Conservation (phyloP, 306 rosid genomes). For the Pyrus communis region DNA sequence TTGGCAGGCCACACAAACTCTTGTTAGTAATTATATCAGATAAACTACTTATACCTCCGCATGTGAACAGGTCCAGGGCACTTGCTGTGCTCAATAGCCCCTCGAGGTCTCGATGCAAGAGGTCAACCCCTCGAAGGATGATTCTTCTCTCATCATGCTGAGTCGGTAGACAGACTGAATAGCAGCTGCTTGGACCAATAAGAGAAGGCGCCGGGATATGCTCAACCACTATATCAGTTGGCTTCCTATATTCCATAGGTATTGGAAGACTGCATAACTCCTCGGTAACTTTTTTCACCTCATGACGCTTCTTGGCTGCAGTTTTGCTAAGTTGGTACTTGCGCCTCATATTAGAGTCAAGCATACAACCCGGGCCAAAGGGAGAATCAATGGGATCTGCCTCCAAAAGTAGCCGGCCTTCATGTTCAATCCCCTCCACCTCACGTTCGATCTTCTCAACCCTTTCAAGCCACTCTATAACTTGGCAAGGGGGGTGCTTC, state of each 20-base stretch:
- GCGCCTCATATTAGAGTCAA: background rate
- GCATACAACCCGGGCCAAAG: background rate
- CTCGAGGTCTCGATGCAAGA: background rate
- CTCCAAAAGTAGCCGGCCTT: background rate
- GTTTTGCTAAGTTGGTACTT: slow-evolving; percentile 1
- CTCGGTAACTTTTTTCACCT: background rate
- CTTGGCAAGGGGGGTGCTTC: background rate
- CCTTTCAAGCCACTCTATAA: background rate
- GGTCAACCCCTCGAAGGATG: slow-evolving; percentile 18
- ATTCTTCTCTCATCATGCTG: slow-evolving; percentile 10
- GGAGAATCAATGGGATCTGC: background rate
- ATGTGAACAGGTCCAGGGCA: background rate
- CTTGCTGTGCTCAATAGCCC: background rate
- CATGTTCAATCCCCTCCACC: background rate
- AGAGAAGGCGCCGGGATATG: slow-evolving; percentile 11
- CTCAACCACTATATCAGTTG: background rate
- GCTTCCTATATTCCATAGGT: background rate
- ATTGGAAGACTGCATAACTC: background rate
- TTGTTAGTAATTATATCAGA: slow-evolving; percentile 1
- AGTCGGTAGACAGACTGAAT: background rate
- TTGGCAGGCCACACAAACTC: slow-evolving; percentile 3
- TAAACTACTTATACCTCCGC: slow-evolving; percentile 1
- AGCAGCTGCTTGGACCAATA: background rate
- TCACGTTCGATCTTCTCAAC: background rate
- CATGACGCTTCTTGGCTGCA: background rate